Conservation (phyloP, 2,329 filamentous ascomycete genomes). For the Pseudodiploospora longispora region DNA sequence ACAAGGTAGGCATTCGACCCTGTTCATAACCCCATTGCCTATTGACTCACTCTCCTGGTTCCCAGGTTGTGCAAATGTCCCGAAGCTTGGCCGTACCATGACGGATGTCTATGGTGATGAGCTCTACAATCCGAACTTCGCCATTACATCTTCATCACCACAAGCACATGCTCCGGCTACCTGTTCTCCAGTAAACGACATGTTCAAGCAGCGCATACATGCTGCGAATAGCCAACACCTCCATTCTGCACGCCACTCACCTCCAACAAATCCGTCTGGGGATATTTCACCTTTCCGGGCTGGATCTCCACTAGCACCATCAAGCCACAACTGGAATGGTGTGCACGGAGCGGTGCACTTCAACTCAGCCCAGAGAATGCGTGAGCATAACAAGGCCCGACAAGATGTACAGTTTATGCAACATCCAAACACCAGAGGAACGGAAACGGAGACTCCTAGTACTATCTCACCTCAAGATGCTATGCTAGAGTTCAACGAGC, state of each 20-base stretch:
- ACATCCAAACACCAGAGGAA: conserved; percentile 30
- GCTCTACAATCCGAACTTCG: conserved; percentile 66
- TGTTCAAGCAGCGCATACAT: conserved; percentile 70
- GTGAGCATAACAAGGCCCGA: conserved; percentile 54
- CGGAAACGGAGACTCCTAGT: conserved; percentile 51
- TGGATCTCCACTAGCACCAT: conserved; percentile 67
- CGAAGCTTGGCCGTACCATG: conserved; percentile 79
- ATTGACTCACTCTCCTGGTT: conserved; percentile 34
- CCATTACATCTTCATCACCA: conserved; percentile 48
- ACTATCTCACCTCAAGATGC: conserved; percentile 95
- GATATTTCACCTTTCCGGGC: conserved; percentile 29
- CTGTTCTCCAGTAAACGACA: conserved; percentile 42
- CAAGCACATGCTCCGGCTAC: conserved; percentile 37
- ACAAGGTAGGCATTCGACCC: conserved; percentile 39
- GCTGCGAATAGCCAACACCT: conserved; percentile 70
- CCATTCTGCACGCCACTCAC: conserved; percentile 44
- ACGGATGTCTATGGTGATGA: conserved; percentile 81
- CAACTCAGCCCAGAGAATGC: conserved; percentile 48
- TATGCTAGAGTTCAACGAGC: conserved; percentile 73
- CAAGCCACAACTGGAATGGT: conserved; percentile 34
- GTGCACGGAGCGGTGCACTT: conserved; percentile 24
- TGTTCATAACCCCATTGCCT: neutral
- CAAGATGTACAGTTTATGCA: conserved; percentile 44
- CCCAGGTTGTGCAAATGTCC: conserved; percentile 44
- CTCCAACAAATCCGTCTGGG: conserved; percentile 41